Evolutionary conservation across 495 filamentous ascomycete genomes (phyloP).

Genomic region (Aspergillus indologenus): DNA sequence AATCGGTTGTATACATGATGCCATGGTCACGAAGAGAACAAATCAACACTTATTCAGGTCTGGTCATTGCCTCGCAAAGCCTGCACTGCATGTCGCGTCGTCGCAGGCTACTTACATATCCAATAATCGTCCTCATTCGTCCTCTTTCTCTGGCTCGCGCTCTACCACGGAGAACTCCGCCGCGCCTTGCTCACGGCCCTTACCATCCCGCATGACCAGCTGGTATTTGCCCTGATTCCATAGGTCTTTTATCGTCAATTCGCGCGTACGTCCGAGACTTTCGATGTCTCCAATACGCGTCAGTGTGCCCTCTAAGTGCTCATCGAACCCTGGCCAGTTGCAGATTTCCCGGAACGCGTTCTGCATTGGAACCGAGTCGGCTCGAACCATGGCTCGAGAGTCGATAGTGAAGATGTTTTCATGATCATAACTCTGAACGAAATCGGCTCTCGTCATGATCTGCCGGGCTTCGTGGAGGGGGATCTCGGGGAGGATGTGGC

Average conservation of each 20-base stretch:
- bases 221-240: slow-evolving; percentile 77
- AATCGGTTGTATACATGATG: neutral
- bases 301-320: slow-evolving; percentile 78
- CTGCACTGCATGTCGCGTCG: neutral
- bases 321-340: slow-evolving; percentile 64
- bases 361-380: slow-evolving; percentile 95
- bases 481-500: slow-evolving; percentile 78
- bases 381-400: slow-evolving; percentile 79
- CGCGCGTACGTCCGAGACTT: slow-evolving; percentile 84
- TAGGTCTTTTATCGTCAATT: slow-evolving; percentile 84
- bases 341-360: slow-evolving; percentile 85
- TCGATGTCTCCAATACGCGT: slow-evolving; percentile 86
- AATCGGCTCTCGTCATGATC: slow-evolving; percentile 94
- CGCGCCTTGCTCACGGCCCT: slow-evolving; percentile 43
- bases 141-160: slow-evolving; percentile 27
- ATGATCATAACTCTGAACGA: slow-evolving; percentile 88
- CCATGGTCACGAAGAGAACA: neutral
- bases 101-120: too few species aligned
- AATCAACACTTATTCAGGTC: neutral
- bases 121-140: slow-evolving; percentile 17
- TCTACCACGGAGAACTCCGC: slow-evolving; percentile 46
- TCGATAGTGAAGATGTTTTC: slow-evolving; percentile 96
- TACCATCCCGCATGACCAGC: slow-evolving; percentile 54
- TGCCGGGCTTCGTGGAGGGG: slow-evolving; percentile 80
- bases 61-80: neutral